Evolutionary conservation across 768 basidiomycete species (phyloP).

Genomic region (Sistotremastrum suecicum): DNA sequence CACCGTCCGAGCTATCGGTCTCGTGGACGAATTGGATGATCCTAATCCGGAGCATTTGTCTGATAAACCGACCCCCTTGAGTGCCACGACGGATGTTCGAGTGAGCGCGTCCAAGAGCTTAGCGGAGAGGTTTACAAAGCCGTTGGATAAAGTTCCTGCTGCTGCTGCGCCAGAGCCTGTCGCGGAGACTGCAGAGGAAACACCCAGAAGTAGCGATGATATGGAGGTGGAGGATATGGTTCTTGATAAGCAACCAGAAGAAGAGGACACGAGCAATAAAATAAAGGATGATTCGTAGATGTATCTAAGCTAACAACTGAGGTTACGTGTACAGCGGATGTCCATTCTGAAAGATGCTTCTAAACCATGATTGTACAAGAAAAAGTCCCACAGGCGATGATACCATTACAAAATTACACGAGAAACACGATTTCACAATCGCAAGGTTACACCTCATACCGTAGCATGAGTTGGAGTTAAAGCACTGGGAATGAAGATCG

Average conservation of each 20-base stretch:
- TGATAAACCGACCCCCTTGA: conserved; percentile 59
- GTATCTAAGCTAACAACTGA: too few species aligned
- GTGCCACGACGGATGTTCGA: conserved; percentile 11
- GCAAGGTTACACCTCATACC: too few species aligned
- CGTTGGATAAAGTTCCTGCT: conserved; percentile 9
- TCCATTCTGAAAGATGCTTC: too few species aligned
- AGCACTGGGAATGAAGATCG: too few species aligned
- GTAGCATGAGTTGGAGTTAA: too few species aligned
- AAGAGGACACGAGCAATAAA: conserved; percentile 5
- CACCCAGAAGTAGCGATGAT: conserved; percentile 2
- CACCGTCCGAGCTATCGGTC: conserved; percentile 38
- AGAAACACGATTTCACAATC: too few species aligned
- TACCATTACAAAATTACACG: too few species aligned
- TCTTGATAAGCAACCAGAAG: conserved; percentile 7
- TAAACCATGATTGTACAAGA: too few species aligned
- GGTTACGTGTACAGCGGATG: too few species aligned
- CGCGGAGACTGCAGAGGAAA: not conserved
- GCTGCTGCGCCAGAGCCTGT: not conserved
- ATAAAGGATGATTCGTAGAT: not conserved
- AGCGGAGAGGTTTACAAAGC: conserved; percentile 5
- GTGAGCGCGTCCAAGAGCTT: not conserved
- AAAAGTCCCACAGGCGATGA: too few species aligned
- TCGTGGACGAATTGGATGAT: conserved; percentile 80
- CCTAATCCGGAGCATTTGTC: conserved; percentile 76
- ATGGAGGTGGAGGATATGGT: conserved; percentile 12